These are phyloP conservation scores for Austroboletus novae-zelandiae DNA, from an alignment of 1,284 basidiomycete species.

Conservation along the genomic window DNA sequence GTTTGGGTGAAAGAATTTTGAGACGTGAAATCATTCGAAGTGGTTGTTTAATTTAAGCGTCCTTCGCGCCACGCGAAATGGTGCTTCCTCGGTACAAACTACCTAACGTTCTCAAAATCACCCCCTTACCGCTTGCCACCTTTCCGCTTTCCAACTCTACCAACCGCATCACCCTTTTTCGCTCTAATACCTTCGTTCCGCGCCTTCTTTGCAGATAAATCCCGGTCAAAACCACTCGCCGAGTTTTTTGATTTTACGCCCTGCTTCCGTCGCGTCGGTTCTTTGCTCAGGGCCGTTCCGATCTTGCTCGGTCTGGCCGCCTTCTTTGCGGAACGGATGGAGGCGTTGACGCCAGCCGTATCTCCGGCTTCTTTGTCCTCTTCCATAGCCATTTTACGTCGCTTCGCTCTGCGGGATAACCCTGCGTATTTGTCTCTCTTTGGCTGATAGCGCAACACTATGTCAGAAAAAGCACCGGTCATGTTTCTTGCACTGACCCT, in stretches of 20 bases:
- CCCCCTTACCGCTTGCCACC: slow-evolving; percentile 38
- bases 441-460: slow-evolving; percentile 41
- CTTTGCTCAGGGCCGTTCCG: slow-evolving; percentile 25
- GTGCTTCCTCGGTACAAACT: slow-evolving; percentile 15
- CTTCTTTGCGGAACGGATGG: slow-evolving; percentile 87
- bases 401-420: slow-evolving; percentile 78
- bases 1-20: slow-evolving; percentile 7
- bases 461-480: slow-evolving; percentile 6
- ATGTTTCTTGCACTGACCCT: slow-evolving; percentile 17
- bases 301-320: slow-evolving; percentile 53
- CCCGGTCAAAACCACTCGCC: slow-evolving; percentile 39
- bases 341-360: slow-evolving; percentile 57
- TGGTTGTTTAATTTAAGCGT: slow-evolving; percentile 19
- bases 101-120: background rate
- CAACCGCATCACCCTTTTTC: slow-evolving; percentile 47
- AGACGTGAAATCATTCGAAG: slow-evolving; percentile 17
- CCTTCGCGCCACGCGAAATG: slow-evolving; percentile 30
- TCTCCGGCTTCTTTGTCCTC: slow-evolving; percentile 68
- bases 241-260: slow-evolving; percentile 19
- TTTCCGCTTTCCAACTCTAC: slow-evolving; percentile 49
- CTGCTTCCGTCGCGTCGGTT: slow-evolving; percentile 12
- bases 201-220: slow-evolving; percentile 37
- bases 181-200: slow-evolving; percentile 44
- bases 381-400: slow-evolving; percentile 82
- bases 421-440: slow-evolving; percentile 85